Evolutionary conservation across 352 stramenopile species (phyloP).

Genomic region (Phytophthora brassicae): DNA sequence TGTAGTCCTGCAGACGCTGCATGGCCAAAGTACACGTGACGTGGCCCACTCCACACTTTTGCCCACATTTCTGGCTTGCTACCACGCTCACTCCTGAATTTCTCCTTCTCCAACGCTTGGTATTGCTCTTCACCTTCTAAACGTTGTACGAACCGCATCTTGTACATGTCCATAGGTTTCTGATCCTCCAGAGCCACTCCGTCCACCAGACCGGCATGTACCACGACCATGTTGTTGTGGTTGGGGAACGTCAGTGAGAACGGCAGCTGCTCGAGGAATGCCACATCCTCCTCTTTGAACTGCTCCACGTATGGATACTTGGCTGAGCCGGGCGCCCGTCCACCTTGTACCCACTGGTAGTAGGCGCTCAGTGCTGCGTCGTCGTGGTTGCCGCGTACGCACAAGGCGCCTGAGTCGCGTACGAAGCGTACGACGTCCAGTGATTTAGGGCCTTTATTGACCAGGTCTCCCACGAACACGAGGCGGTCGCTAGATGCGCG

Average conservation of each 20-base stretch:
- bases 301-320: conserved; percentile 76
- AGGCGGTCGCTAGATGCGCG: conserved; percentile 59
- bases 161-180: conserved; percentile 89
- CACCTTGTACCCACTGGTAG: conserved; percentile 45
- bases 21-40: conserved; percentile 91
- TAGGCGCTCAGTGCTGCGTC: conserved; percentile 66
- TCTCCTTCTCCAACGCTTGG: conserved; percentile 38
- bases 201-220: conserved; percentile 75
- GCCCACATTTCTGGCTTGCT: conserved; percentile 60
- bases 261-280: conserved; percentile 74
- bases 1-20: conserved; percentile 86
- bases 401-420: conserved; percentile 49
- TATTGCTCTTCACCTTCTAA: conserved; percentile 28
- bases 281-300: conserved; percentile 58
- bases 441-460: conserved; percentile 92
- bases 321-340: conserved; percentile 8
- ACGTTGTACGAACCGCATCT: conserved; percentile 82
- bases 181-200: conserved; percentile 77
- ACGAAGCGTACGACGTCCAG: conserved; percentile 78
- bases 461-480: conserved; percentile 91
- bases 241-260: conserved; percentile 70
- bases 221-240: conserved; percentile 53
- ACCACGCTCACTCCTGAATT: conserved; percentile 25
- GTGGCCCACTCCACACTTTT: conserved; percentile 73
- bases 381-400: conserved; percentile 82